Percentiles rank a stretch among this genome's conserved stretches.
Evolutionary conservation across 305 asterid genomes (phyloP).

Genomic region (Petunia hybrid): DNA sequence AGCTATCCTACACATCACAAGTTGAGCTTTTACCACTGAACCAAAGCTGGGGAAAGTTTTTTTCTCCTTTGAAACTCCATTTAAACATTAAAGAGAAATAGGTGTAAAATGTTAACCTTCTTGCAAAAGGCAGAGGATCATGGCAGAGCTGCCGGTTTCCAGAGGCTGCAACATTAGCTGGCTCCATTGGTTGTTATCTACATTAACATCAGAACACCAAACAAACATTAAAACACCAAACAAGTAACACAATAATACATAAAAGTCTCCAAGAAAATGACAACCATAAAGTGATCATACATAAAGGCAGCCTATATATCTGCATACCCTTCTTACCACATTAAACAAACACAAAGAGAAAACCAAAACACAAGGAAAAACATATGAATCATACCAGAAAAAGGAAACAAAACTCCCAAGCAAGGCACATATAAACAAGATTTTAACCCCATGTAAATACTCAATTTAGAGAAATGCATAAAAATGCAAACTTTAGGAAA

Average conservation of each 20-base stretch:
- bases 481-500: neutral
- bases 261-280: neutral
- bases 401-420: neutral
- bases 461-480: neutral
- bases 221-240: neutral
- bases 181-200: conserved; percentile 19
- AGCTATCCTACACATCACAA: too few species aligned
- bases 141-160: neutral
- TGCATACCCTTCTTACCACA: neutral
- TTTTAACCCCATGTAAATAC: neutral
- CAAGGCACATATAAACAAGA: neutral
- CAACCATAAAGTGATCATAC: neutral
- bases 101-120: conserved; percentile 14
- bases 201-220: neutral
- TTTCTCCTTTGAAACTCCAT: neutral
- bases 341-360: neutral
- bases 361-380: neutral
- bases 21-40: too few species aligned
- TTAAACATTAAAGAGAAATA: conserved; percentile 6
- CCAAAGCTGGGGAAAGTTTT: neutral
- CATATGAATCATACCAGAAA: neutral
- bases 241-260: neutral
- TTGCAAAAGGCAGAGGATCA: conserved; percentile 32
- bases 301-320: neutral
- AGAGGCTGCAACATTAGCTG: neutral